Evolutionary conservation across 345 rosid genomes (phyloP), one percentile per base, ranked within the genome.

Genomic region (Camelina sativa): DNA sequence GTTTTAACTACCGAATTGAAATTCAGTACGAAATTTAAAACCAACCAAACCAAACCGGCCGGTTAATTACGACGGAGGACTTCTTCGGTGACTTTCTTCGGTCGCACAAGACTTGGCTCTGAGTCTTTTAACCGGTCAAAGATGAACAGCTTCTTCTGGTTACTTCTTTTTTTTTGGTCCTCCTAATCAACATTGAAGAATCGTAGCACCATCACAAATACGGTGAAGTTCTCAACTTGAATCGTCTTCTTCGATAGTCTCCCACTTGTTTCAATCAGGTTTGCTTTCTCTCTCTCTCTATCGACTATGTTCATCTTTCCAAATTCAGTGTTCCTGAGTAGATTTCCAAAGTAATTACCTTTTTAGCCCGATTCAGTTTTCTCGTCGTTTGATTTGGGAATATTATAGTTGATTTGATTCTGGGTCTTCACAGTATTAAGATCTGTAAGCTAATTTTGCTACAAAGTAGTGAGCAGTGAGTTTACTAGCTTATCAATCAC

Each of bases 261-360:
- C 11, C 17, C 67, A n/a, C 72, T 72, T 48, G 20, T 16, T 35
- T 71, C 41, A 48, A 50, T 60, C 81, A 77, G 77, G 81, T 77
- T 77, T 51, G 34, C 9, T 37, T 17, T 71, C 34, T 67, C 48
- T 58, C 67, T 25, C 9, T 37, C 23, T 71, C 34, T 67, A 40
- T 58, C 67, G 65, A 11, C 54, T 13, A 16, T 46, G 44, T 35
- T 50, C 25, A 30, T 60, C 47, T 53, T 58, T 62, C 19, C 64
- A 22, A 46, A 8, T 17, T 58, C 28, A 48, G 2, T 35, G 16
- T 9, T 28, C n/a, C 25, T 73, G 20, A 64, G 28, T 37, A 44
- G 37, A 34, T 64, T 43, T n/a, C n/a, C 28, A 46, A 56, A 17
- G 15, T 34, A 20, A 28, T 61, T 38, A 19, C 13, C 61, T 13